Evolutionary conservation across 1,284 basidiomycete genomes (phyloP), one percentile per base, ranked within the genome.

Genomic region (Tilletia walkeri): DNA sequence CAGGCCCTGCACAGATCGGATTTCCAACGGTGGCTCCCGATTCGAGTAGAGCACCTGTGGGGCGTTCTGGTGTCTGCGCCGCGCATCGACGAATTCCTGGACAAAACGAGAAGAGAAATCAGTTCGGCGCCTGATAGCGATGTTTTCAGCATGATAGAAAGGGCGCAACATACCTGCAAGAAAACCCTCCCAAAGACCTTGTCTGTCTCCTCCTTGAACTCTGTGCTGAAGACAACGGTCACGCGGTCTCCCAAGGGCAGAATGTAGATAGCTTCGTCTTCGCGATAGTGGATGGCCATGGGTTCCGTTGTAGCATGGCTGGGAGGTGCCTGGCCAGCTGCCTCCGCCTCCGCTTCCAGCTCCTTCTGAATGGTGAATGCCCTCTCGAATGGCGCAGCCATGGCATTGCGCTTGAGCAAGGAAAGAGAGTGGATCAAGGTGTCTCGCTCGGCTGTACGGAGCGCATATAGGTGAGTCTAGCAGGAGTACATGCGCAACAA

Each of bases 11-110:
- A 97, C 86, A 79, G 93, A 90, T 50, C 95, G 89, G 74, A 99
- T 95, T 85, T 99, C 96, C 34, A 97, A 88, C 1, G 96, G 96
- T 24, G 96, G 94, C 66, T 97, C 94, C 67, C 94, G 90, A 81
- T 91, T 96, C 47, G 92, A 92, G 86, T 98, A 99, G n/a, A 95
- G 88, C 5, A 99, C 96, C 85, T 99, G 96, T 0, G 96, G 96
- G 0, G 96, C 96, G 77, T 92, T 95, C 85, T 99, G 96, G 90
- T 1, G 95, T 93, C 73, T 94, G 89, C 94, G 89, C 70, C 95
- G 89, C 9, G 96, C 95, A 86, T 99, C 96, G 59, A 98, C 96
- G 78, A 99, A 99, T 89, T 99, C 96, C 92, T 95, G 76, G 3
- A 49, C 12, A 24, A 54, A 36, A 2, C 24, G 24, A 1, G 24